phyloP scores from a whole-genome alignment of 202 grass and related monocot genomes.

The Cymbopogon flexuosus region DNA sequence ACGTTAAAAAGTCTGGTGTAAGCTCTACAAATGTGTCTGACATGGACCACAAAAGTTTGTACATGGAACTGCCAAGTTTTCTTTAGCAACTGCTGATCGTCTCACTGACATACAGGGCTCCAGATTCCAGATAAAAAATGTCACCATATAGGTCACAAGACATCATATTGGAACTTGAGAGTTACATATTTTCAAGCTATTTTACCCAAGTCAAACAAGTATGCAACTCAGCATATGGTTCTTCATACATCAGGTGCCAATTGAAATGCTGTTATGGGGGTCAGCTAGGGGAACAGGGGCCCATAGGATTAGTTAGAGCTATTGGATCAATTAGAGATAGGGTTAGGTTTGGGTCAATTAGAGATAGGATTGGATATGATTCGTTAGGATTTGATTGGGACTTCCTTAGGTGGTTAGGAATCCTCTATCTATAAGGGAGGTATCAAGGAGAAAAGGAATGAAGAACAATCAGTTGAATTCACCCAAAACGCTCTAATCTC shows the following conservation, averaged over 20 bases:
- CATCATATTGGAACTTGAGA: background rate
- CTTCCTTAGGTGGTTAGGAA: background rate
- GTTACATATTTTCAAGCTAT: background rate
- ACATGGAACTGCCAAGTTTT: background rate
- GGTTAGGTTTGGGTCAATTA: too few relatives aligned
- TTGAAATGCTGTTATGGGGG: background rate
- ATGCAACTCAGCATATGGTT: background rate
- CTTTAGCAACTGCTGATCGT: background rate
- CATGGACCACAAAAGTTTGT: background rate
- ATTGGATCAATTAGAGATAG: background rate
- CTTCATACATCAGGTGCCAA: background rate
- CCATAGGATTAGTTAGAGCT: background rate
- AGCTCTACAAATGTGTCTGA: constrained; percentile 6
- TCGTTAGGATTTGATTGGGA: background rate
- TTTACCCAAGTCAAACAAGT: background rate
- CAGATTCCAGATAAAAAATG: background rate
- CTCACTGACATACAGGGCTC: background rate
- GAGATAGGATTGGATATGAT: too few relatives aligned
- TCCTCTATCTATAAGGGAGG: background rate
- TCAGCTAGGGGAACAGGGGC: background rate
- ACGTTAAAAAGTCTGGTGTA: too few relatives aligned
- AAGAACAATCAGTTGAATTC: background rate
- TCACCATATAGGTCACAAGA: background rate
- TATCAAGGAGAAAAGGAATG: background rate
- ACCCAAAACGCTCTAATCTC: background rate